A percentile compares a stretch with the other conserved stretches of the same genome.
phyloP scores from a whole-genome alignment of 192 early-diverging fungal genomes.

The Backusella tuberculispora region DNA sequence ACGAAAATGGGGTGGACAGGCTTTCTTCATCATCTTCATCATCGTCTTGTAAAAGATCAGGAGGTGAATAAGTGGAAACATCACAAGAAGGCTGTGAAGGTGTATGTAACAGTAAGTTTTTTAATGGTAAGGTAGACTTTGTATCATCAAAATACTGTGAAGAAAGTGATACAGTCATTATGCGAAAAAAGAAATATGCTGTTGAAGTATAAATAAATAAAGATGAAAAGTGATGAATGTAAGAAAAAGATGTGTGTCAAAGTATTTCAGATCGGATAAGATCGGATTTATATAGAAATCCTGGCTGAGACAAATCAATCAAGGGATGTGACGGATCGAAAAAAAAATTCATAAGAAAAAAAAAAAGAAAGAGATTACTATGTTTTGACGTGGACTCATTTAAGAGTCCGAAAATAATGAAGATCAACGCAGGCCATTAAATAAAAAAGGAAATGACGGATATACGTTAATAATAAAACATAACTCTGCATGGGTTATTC shows the following conservation, averaged over 20 bases:
- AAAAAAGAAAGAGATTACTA: neutral
- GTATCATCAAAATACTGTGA: neutral
- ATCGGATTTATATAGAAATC: conserved; percentile 4
- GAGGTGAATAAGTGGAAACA: conserved; percentile 17
- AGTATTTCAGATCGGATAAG: neutral
- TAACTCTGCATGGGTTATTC: neutral
- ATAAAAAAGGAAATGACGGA: conserved; percentile 3
- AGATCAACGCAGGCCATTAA: neutral
- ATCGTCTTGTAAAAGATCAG: conserved; percentile 37
- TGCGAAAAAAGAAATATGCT: neutral
- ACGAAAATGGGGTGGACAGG: neutral
- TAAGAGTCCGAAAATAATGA: neutral
- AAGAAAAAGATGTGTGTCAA: neutral
- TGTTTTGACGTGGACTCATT: neutral
- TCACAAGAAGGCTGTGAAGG: neutral
- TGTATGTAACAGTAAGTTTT: neutral
- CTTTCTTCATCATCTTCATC: conserved; percentile 36
- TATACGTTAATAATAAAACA: neutral
- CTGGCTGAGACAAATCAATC: conserved; percentile 3
- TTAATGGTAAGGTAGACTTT: neutral
- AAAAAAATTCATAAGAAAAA: no score
- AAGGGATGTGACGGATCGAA: conserved; percentile 1
- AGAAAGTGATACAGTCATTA: neutral
- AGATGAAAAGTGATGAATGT: neutral
- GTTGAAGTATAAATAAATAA: neutral